Evolutionary conservation across 1,284 basidiomycete genomes (phyloP), one percentile per base, ranked within the genome.

Genomic region (Cerrena zonata): DNA sequence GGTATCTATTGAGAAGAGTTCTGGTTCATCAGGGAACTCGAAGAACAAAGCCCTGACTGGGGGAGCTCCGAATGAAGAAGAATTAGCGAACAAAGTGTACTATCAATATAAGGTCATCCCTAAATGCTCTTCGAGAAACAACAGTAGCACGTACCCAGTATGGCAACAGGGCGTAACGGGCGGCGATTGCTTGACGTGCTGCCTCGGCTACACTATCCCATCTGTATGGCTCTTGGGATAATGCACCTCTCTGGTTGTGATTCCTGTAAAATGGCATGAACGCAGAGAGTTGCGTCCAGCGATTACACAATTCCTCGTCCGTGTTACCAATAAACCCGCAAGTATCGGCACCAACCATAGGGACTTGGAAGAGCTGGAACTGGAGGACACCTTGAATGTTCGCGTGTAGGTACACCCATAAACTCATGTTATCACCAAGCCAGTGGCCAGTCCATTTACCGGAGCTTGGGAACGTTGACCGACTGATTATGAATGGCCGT

Each of bases 251-350:
- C 36, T 70, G 65, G 54, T 89, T 88, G 60, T 88, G 86, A 58
- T 87, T 86, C 34, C 84, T 71, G 58, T 79, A 86, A 67, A 87
- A 86, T 2, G 85, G 85, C n/a, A 76, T 73, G 61, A 89, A 87
- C 0, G 88, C 87, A 1, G 83, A 75, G 11, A 91, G 73, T 60
- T 84, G 79, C 83, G 87, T 88, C 89, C 89, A 91, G 21, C 89
- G 77, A 53, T 83, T 85, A 65, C 87, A 89, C 5, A 92, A 74
- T 62, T 89, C 86, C 64, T 92, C 90, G 58, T 88, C 79, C 0
- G 84, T 82, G 65, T 91, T 89, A 0, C 73, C 78, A 54, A 75
- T 71, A 68, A 84, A 84, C 13, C 80, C 82, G 62, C 82, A 87
- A 0, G 79, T 79, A 55, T 89, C 87, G 1, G 86, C 81, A 13